Percentiles rank a stretch among this genome's conserved stretches.
Conservation (phyloP, 345 rosid species). For the Microthlaspi erraticum region DNA sequence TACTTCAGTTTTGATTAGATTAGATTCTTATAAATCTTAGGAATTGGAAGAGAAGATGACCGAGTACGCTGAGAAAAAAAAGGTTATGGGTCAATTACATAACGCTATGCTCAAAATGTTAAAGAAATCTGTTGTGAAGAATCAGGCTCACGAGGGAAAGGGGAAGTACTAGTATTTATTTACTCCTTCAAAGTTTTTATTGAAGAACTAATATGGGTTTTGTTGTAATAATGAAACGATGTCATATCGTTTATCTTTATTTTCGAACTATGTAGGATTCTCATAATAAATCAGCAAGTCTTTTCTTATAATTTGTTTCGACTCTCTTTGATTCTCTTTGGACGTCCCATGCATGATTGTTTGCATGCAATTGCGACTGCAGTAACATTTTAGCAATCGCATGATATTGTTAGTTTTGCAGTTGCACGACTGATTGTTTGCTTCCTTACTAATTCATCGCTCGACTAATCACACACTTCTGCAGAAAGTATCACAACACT, state of each 20-base stretch:
- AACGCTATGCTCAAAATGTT: conserved; percentile 2
- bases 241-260: background rate
- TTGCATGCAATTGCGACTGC: too few relatives aligned
- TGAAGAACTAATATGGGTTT: background rate
- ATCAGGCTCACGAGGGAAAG: background rate
- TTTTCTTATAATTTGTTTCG: background rate
- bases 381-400: too few relatives aligned
- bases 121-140: background rate
- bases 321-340: too few relatives aligned
- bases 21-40: background rate
- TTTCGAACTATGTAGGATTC: background rate
- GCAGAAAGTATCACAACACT: too few relatives aligned
- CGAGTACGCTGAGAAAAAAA: conserved; percentile 1
- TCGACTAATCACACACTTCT: too few relatives aligned
- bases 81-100: background rate
- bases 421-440: too few relatives aligned
- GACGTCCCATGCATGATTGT: too few relatives aligned
- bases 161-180: background rate
- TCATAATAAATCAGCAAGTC: background rate
- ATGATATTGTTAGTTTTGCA: too few relatives aligned
- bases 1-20: background rate
- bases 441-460: too few relatives aligned
- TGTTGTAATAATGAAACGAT: conserved; percentile 5
- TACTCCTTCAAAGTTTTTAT: background rate
- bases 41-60: background rate